Evolutionary conservation across 805 yeast species (phyloP).

Genomic region (Zygoascus biomembranicola): DNA sequence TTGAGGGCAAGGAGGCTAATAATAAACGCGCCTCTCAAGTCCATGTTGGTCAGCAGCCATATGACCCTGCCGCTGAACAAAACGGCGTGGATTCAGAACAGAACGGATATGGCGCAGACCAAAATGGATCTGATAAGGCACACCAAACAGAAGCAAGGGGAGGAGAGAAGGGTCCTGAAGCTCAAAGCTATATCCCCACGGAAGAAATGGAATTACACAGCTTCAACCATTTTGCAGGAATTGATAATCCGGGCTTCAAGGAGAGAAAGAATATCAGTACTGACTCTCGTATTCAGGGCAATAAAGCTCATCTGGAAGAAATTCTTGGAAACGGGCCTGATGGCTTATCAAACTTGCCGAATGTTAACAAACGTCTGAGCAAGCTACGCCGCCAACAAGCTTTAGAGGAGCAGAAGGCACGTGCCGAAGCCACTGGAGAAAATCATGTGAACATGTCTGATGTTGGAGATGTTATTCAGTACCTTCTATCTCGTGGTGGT

Average conservation of each 20-base stretch:
- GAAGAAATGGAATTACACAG: constrained; percentile 31
- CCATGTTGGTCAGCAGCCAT: neutral
- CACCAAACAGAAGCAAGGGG: neutral
- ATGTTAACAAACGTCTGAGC: neutral
- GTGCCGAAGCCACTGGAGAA: constrained; percentile 26
- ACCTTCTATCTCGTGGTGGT: constrained; percentile 3
- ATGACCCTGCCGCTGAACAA: neutral
- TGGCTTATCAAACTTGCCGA: constrained; percentile 36
- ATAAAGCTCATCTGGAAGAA: constrained; percentile 56
- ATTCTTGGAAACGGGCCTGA: constrained; percentile 74
- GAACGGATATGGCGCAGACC: neutral
- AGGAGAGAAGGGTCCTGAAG: no score
- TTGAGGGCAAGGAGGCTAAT: neutral
- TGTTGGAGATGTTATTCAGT: neutral
- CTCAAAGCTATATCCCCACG: neutral
- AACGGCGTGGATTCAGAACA: neutral
- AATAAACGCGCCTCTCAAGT: neutral
- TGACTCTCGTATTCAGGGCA: constrained; percentile 72
- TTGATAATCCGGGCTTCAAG: constrained; percentile 74
- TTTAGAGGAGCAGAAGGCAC: neutral
- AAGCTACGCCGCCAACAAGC: neutral
- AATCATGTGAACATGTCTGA: constrained; percentile 28
- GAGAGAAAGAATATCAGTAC: constrained; percentile 74
- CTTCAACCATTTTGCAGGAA: constrained; percentile 85
- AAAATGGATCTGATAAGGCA: neutral